Evolutionary conservation across 2,329 filamentous ascomycete species (phyloP).

Genomic region (Emmonsiellopsis sp.): DNA sequence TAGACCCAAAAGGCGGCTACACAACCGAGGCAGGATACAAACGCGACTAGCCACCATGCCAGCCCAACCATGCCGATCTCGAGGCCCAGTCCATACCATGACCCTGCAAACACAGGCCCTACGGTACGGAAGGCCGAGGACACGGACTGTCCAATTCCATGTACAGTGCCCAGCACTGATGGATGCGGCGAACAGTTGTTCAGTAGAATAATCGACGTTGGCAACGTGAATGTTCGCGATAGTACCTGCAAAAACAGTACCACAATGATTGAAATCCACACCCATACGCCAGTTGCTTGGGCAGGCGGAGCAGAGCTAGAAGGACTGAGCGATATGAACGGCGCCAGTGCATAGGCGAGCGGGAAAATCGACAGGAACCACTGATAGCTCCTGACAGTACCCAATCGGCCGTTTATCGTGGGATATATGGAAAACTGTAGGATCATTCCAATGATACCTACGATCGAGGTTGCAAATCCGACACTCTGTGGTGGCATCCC

Average conservation of each 20-base stretch:
- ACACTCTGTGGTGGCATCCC: conserved; percentile 61
- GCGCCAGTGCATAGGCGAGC: conserved; percentile 59
- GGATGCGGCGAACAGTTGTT: conserved; percentile 54
- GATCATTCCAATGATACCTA: conserved; percentile 63
- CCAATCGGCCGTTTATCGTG: conserved; percentile 54
- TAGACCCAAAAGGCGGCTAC: conserved; percentile 51
- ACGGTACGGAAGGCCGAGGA: conserved; percentile 47
- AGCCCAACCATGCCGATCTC: conserved; percentile 46
- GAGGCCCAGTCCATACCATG: conserved; percentile 47
- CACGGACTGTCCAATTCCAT: conserved; percentile 49
- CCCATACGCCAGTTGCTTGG: conserved; percentile 31
- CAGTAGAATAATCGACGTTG: conserved; percentile 48
- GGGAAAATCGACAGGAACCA: conserved; percentile 62
- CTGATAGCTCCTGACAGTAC: conserved; percentile 59
- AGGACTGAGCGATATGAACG: conserved; percentile 61
- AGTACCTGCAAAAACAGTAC: conserved; percentile 61
- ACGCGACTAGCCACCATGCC: conserved; percentile 48
- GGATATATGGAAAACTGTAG: conserved; percentile 66
- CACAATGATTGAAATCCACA: conserved; percentile 58
- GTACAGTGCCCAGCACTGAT: conserved; percentile 49
- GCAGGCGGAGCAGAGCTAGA: conserved; percentile 37
- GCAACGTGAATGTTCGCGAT: conserved; percentile 60
- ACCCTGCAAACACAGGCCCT: conserved; percentile 46
- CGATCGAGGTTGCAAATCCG: conserved; percentile 63
- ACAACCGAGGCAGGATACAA: conserved; percentile 48